phyloP scores from a whole-genome alignment of 148 eudicot species.

The Silene uniflora region DNA sequence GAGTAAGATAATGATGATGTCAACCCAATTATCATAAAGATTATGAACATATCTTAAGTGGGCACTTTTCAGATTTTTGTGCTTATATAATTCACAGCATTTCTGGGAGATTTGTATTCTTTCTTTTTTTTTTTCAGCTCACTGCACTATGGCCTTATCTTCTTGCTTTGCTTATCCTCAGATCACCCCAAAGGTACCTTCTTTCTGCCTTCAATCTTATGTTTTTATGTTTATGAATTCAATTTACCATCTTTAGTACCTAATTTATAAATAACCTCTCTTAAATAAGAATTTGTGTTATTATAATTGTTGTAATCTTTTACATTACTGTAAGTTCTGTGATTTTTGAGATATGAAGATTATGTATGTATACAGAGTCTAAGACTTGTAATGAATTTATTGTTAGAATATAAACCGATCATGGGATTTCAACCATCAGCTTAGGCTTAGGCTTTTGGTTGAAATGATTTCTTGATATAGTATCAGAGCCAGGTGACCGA shows the following conservation, averaged over 20 bases:
- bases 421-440: too few relatives aligned
- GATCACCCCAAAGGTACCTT: conserved; percentile 40
- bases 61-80: conserved; percentile 4
- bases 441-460: too few relatives aligned
- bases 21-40: background rate
- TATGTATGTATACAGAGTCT: background rate
- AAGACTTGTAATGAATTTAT: too few relatives aligned
- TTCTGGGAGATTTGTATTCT: conserved; percentile 21
- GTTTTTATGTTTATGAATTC: background rate
- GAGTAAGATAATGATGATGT: conserved; percentile 4
- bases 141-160: conserved; percentile 45
- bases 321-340: background rate
- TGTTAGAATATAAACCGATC: too few relatives aligned
- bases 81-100: conserved; percentile 4
- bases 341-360: background rate
- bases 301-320: too few relatives aligned
- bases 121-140: conserved; percentile 10
- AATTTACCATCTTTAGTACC: background rate
- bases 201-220: conserved; percentile 3
- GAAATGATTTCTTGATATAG: too few relatives aligned
- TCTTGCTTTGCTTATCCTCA: conserved; percentile 38
- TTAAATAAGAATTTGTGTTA: too few relatives aligned
- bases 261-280: background rate
- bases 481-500: too few relatives aligned
- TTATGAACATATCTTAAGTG: background rate